Evolutionary conservation across 1,139 yeast genomes (phyloP), one percentile per base, ranked within the genome.

Genomic region (Taphrina wiesneri): DNA sequence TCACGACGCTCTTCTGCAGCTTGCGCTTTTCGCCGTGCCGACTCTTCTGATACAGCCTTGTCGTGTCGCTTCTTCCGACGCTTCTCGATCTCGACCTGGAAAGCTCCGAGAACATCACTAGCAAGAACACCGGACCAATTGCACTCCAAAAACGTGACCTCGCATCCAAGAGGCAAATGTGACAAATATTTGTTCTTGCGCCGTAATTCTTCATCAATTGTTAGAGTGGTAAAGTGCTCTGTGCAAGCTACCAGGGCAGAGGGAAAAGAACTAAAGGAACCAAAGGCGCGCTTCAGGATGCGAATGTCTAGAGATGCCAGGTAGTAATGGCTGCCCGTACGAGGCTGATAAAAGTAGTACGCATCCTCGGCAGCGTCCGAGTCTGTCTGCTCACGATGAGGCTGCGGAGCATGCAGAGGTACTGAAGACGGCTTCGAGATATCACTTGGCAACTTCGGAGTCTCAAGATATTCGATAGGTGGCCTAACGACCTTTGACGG

Each of bases 161-260:
- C 88, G 0, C 96, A 86, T 0, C 97, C 97, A 36, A 84, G 74
- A 0, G 99, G 98, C 43, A 91, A 76, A 75, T 92, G 96, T 0
- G 88, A 82, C 67, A 93, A 77, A 74, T 88, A 91, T 74, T 90
- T 92, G 74, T 83, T 83, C 71, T 85, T 84, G 66, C 84, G 83
- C 6, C 86, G 76, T 15, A 88, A 75, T 68, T 77, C 85, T 77
- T 72, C 83, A 66, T 78, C 85, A 65, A 85, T 81, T 28, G 81
- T 79, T 32, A 87, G 92, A 73, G 83, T 84, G 59, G 81, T 83
- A 56, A 92, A 83, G 74, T 86, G 87, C 71, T 90, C 96, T 17
- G 93, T 83, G 51, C 81, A 82, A 9, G 84, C 84, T 3, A 83
- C 77, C 7, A 92, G 74, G 0, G 83, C 78, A 1, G 87, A 76